phyloP scores from a whole-genome alignment of 768 basidiomycete genomes.

The Hygrophorus pudorinus region DNA sequence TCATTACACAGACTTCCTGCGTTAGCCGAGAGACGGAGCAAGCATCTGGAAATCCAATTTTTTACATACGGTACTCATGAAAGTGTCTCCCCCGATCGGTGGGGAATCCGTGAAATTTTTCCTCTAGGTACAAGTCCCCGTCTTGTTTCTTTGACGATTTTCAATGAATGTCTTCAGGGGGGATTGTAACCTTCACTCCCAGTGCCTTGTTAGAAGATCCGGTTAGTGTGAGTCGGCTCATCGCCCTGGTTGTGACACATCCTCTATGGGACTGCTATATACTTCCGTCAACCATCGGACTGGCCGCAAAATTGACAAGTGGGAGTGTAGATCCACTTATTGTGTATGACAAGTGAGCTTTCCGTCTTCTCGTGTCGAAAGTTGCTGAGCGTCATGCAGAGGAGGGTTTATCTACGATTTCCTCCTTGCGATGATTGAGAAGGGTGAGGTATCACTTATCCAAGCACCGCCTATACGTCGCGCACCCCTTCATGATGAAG shows the following conservation, averaged over 20 bases:
- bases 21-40: constrained; percentile 35
- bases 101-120: constrained; percentile 61
- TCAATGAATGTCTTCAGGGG: constrained; percentile 34
- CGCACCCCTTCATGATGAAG: constrained; percentile 12
- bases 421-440: constrained; percentile 40
- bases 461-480: constrained; percentile 34
- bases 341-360: constrained; percentile 29
- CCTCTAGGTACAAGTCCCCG: constrained; percentile 44
- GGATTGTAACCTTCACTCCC: constrained; percentile 63
- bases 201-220: constrained; percentile 47
- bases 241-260: constrained; percentile 45
- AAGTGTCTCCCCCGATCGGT: constrained; percentile 35
- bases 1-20: constrained; percentile 38
- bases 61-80: constrained; percentile 61
- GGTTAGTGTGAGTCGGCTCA: constrained; percentile 33
- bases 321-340: constrained; percentile 29
- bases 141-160: neutral
- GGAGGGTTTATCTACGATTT: constrained; percentile 27
- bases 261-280: constrained; percentile 64
- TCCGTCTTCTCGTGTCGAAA: neutral
- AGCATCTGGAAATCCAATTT: constrained; percentile 42
- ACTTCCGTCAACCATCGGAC: constrained; percentile 52
- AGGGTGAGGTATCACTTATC: constrained; percentile 45
- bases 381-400: constrained; percentile 17
- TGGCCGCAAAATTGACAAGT: constrained; percentile 33